Conservation (phyloP, 345 rosid genomes). For the Pelargonium nanum region DNA sequence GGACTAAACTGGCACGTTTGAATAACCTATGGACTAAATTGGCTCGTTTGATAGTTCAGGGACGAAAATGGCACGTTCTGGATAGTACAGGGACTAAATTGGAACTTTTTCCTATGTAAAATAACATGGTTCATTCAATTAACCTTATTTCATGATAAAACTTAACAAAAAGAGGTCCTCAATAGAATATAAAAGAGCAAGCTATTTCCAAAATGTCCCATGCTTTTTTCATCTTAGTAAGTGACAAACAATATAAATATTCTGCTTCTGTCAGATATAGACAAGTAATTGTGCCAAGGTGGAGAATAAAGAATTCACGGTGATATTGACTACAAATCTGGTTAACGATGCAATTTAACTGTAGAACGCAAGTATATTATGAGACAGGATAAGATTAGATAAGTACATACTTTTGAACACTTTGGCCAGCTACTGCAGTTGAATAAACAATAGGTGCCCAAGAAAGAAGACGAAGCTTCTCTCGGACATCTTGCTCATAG, state of each 20-base stretch:
- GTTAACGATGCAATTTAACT: too few relatives aligned
- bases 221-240: not conserved
- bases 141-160: not conserved
- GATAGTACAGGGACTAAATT: too few relatives aligned
- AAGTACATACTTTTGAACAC: conserved; percentile 67
- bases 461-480: conserved; percentile 72
- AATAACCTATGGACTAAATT: too few relatives aligned
- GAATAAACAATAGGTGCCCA: conserved; percentile 98
- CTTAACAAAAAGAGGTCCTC: not conserved
- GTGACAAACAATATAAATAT: too few relatives aligned
- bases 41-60: too few relatives aligned
- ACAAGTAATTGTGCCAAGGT: too few relatives aligned
- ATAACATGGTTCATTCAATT: not conserved
- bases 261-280: not conserved
- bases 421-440: conserved; percentile 75
- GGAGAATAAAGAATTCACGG: too few relatives aligned
- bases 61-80: too few relatives aligned
- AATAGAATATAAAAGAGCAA: conserved; percentile 1
- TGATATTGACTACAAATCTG: too few relatives aligned
- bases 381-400: not conserved
- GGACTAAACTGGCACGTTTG: too few relatives aligned
- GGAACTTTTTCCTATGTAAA: not conserved
- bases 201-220: not conserved
- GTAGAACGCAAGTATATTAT: not conserved
- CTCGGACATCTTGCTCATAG: conserved; percentile 87